phyloP scores from a whole-genome alignment of 257 asterid genomes.

The Thymus mandschuricus region DNA sequence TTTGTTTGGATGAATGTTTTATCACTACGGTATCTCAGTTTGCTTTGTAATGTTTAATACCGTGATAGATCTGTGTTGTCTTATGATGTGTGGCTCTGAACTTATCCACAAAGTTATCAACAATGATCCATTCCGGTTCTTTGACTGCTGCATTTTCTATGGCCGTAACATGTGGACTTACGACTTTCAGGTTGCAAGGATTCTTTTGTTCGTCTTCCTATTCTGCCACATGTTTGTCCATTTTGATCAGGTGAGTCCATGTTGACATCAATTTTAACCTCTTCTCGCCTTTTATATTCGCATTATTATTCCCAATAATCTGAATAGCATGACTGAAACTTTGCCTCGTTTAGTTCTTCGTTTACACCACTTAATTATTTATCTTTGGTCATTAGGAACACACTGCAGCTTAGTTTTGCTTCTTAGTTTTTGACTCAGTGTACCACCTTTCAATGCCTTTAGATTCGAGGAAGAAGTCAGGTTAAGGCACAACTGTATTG shows the following conservation, averaged over 20 bases:
- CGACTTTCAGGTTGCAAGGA: conserved; percentile 79
- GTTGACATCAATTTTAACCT: conserved; percentile 3
- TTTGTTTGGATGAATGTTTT: not conserved
- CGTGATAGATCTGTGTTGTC: not conserved
- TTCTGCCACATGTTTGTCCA: conserved; percentile 80
- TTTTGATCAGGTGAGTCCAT: conserved; percentile 74
- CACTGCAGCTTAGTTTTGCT: not conserved
- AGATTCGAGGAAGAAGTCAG: not conserved
- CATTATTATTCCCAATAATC: conserved; percentile 8
- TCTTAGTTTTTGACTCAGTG: not conserved
- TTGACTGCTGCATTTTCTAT: conserved; percentile 15
- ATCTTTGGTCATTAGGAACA: not conserved
- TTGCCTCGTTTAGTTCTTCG: not conserved
- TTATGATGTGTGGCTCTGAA: not conserved
- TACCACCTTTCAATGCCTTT: not conserved
- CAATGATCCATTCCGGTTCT: conserved; percentile 16
- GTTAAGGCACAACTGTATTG: not conserved
- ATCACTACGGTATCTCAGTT: not conserved
- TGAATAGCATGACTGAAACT: conserved; percentile 5
- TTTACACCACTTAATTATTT: not conserved
- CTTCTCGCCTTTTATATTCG: not conserved
- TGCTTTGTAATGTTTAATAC: not conserved
- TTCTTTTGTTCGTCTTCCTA: conserved; percentile 65
- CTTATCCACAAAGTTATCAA: not conserved
- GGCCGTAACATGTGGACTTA: conserved; percentile 25